Evolutionary conservation across 257 asterid species (phyloP).

Genomic region (Solanum gracilifrons): DNA sequence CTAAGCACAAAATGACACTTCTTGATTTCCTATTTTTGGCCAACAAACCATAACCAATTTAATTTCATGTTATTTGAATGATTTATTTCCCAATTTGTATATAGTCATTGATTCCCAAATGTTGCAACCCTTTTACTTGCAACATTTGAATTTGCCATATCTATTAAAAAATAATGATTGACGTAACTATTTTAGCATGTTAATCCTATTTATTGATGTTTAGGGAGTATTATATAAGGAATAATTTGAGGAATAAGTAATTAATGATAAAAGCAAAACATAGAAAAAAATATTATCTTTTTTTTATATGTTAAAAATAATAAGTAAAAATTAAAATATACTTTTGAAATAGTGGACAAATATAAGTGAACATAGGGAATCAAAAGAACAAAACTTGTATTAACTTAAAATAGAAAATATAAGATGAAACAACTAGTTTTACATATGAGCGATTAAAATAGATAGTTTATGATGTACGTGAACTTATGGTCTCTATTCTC

Average conservation of each 20-base stretch:
- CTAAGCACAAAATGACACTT: not conserved
- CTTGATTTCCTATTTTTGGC: not conserved
- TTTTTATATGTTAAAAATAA: fast-evolving
- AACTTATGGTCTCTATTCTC: too few species aligned
- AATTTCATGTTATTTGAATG: not conserved
- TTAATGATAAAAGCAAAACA: too few species aligned
- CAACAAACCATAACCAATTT: not conserved
- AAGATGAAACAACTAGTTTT: not conserved
- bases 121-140: too few species aligned
- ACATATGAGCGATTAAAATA: not conserved
- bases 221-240: too few species aligned
- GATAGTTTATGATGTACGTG: not conserved
- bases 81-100: not conserved
- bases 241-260: too few species aligned
- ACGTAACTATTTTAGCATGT: fast-evolving
- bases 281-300: too few species aligned
- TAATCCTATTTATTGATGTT: too few species aligned
- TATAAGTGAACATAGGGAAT: not conserved
- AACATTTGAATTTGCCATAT: fast-evolving
- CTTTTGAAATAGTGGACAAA: not conserved
- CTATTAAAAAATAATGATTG: too few species aligned
- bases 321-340: too few species aligned
- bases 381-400: too few species aligned
- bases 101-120: not conserved
- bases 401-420: not conserved